Base-by-base conservation (phyloP, 352 stramenopile species). In the Blastocystis sp. region DNA sequence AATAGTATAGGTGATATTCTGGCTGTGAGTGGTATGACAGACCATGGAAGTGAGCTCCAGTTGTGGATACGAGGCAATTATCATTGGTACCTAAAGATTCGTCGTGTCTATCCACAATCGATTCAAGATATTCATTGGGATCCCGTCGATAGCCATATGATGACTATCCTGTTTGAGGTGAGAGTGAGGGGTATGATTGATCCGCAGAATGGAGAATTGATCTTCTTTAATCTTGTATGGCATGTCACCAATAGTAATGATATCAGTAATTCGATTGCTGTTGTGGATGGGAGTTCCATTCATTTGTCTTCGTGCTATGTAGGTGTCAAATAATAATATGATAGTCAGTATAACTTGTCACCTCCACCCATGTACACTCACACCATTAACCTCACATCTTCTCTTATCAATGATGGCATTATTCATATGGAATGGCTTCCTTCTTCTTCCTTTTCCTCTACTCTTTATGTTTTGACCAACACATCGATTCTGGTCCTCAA, bases 11-110 rank as follows among this genome's bases (percentile, higher is more conserved):
- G 92, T 1, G 93, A 95, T 66, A 88, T 94, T 9, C 84, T 95
- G 5, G 93, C 92, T 0, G 92, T 95, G 60, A 91, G 88, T 44
- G 70, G 94, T 27, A 80, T 88, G 76, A 53, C 35, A 0, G 51
- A 69, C 0, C 33, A 24, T 4, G 35, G 59, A 77, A 90, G 90
- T 15, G 79, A 92, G 35, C 57, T 95, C 51, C 92, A 95, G 75
- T 77, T 95, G 15, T 95, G 93, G 93, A 93, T 92, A 22, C 92
- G 93, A 27, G 92, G 90, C 77, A 95, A 95, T 64, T 95, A 95
- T 79, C 93, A 95, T 76, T 95, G 93, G 93, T 95, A 94, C 54
- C 76, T 94, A 53, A 95, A 95, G 78, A 92, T 95, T 60, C 92
- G 94, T 79, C 77, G 90, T 87, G 30, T 76, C 88, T 87, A 90